Base-by-base conservation (phyloP, 2,329 filamentous ascomycete genomes). In the Fusarium foetens region DNA sequence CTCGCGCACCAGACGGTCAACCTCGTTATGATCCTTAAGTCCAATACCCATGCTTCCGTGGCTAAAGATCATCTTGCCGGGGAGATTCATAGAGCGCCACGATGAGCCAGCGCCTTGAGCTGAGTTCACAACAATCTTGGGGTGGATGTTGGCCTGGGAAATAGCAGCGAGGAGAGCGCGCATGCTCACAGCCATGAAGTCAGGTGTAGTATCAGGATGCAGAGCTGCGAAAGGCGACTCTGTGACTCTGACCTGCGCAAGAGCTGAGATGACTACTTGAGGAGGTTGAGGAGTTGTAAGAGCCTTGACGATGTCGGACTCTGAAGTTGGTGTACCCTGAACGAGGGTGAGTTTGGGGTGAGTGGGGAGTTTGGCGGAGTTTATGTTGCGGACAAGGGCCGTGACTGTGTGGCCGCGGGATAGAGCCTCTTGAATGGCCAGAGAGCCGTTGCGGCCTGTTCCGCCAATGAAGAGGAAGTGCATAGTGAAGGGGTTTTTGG, bases 371-470 rank as follows among this genome's bases (percentile, higher is more conserved):
- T 59, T 69, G 29, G 51, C 23, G 3, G 41, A 52, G 6, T 52
- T 42, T 11, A 41, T 46, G 25, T 61, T 58, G 42, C 69, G 69
- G 27, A 71, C 51, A 0, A 72, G 66, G 2, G 70, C 70, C 0
- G 70, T 72, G 10, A 63, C 57, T 12, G 70, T 73, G 5, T 73
- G 70, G 2, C 66, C 70, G 0, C 48, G 33, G 1, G 61, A 55
- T 0, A 72, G 60, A 4, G 70, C 70, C 8, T 72, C 70, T 39
- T 70, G 48, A 0, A 72, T 21, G 1, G 43, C 66, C 6, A 72
- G 8, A 3, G 70, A 73, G 43, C 70, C 70, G 9, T 72, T 72
- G 13, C 70, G 70, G 6, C 70, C 70, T 11, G 70, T 72, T 29
- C 66, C 70, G 3, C 70, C 65, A 21, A 72, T 66, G 36, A 70